Evolutionary conservation across 371 early-diverging fungal genomes (phyloP), one percentile per base, ranked within the genome.

Genomic region (Apophysomyces sp.): DNA sequence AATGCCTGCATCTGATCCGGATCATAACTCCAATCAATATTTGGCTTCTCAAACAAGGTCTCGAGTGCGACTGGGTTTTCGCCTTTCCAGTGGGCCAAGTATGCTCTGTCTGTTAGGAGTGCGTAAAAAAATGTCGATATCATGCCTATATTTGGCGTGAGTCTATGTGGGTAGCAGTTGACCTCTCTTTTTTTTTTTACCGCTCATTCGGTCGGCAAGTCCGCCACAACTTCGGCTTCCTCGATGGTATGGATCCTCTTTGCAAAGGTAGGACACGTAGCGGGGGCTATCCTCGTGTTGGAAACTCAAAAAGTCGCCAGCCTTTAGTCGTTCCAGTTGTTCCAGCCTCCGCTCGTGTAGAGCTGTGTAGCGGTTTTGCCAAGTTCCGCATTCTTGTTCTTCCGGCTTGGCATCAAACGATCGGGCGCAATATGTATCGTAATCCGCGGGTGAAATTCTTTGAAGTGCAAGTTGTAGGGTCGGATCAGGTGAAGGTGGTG

Each of bases 121-220:
- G 77, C 77, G 56, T 71, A 76, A 55, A 81, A 81, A 54, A 81
- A 76, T 12, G 78, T 77, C 29, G 81, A 81, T 15, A 81, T 69
- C 76, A 81, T 81, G 40, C 81, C 81, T 80, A 59, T 16, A 60
- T 27, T n/a, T 15, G 52, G 1, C 8, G 49, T 58, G 39, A 41
- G 28, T 37, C n/a, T 29, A 41, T 44, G 31, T 44, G 41, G 28
- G 34, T 21, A 40, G 39, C 16, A 16, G 28, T 29, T 40, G 30
- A 13, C 9, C 13, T 32, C 52, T 52, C 8, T 41, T 27, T 26
- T 59, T 15, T 55, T 15, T 30, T 30, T 65, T 74, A 79, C 80
- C 80, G 41, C 68, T 74, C 78, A 81, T 77, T 60, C 81, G 65
- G 62, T 81, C 81, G 13, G 78, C 81, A 21, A 81, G 57, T 39